phyloP scores from a whole-genome alignment of 1,284 basidiomycete species.

The Papiliotrema flavescens region DNA sequence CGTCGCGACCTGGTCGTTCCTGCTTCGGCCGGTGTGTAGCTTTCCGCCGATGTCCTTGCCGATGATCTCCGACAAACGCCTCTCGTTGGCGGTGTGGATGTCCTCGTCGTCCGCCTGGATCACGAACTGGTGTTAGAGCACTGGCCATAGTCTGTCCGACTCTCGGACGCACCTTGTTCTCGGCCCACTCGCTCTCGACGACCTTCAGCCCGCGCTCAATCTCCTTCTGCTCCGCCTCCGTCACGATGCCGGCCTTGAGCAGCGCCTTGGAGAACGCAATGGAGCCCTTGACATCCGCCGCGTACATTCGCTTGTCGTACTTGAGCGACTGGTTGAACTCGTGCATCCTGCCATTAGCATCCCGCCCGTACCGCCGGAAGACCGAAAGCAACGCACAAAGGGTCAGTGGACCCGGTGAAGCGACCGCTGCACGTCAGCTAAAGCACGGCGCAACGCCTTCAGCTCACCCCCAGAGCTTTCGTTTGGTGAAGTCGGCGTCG shows the following conservation, averaged over 20 bases:
- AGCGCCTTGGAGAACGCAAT: conserved; percentile 93
- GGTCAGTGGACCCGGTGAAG: conserved; percentile 83
- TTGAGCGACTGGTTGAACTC: conserved; percentile 91
- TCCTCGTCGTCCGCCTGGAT: conserved; percentile 85
- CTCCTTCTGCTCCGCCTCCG: conserved; percentile 65
- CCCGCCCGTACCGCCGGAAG: background rate
- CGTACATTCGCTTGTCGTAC: conserved; percentile 92
- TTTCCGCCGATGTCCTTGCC: conserved; percentile 81
- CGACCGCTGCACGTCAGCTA: conserved; percentile 54
- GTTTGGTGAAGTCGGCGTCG: conserved; percentile 45
- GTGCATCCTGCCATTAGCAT: conserved; percentile 66
- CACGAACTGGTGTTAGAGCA: conserved; percentile 56
- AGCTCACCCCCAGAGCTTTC: conserved; percentile 48
- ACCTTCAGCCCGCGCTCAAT: conserved; percentile 73
- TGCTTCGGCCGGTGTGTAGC: conserved; percentile 89
- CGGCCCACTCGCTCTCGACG: conserved; percentile 82
- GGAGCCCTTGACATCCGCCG: conserved; percentile 86
- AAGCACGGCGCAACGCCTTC: background rate
- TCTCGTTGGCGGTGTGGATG: conserved; percentile 99
- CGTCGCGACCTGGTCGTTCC: conserved; percentile 97
- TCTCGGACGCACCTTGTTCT: conserved; percentile 55
- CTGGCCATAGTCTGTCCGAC: background rate
- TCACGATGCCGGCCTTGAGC: conserved; percentile 72
- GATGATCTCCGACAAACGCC: conserved; percentile 87
- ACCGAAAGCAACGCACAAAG: conserved; percentile 59